Evolutionary conservation across 257 asterid genomes (phyloP).

Genomic region (Petunia axillaris): DNA sequence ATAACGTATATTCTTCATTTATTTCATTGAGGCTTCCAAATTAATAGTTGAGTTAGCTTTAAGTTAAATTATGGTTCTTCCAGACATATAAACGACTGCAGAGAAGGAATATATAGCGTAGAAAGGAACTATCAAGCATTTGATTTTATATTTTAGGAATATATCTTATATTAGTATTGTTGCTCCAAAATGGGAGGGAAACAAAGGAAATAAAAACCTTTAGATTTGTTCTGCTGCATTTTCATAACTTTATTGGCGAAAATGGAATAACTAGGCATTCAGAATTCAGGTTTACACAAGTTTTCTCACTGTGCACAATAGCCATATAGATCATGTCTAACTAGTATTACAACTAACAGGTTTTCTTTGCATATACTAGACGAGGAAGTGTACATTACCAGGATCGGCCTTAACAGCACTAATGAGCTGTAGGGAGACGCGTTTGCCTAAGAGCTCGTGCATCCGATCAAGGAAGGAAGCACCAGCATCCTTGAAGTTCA

Average conservation of each 20-base stretch:
- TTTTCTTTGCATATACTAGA: not conserved
- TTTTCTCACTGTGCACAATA: not conserved
- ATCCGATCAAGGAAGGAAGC: conserved; percentile 63
- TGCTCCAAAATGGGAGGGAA: not conserved
- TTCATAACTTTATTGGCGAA: not conserved
- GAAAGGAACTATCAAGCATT: not conserved
- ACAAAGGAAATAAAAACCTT: not conserved
- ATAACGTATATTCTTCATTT: not conserved
- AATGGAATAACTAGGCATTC: not conserved
- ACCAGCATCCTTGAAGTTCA: conserved; percentile 53
- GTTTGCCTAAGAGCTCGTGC: conserved; percentile 59
- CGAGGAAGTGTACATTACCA: conserved; percentile 33
- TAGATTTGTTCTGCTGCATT: not conserved
- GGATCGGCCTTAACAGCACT: conserved; percentile 50
- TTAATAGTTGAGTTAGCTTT: not conserved
- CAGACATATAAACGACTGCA: not conserved
- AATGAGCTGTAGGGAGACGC: conserved; percentile 68
- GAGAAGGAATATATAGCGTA: not conserved
- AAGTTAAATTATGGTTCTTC: not conserved
- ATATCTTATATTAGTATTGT: not conserved
- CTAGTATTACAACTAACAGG: not conserved
- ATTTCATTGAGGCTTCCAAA: not conserved
- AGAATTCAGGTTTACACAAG: conserved; percentile 1
- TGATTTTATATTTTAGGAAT: no score
- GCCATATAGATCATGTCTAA: no score